Conservation (phyloP, 2,329 filamentous ascomycete genomes). For the Incumbomyces delicatus region DNA sequence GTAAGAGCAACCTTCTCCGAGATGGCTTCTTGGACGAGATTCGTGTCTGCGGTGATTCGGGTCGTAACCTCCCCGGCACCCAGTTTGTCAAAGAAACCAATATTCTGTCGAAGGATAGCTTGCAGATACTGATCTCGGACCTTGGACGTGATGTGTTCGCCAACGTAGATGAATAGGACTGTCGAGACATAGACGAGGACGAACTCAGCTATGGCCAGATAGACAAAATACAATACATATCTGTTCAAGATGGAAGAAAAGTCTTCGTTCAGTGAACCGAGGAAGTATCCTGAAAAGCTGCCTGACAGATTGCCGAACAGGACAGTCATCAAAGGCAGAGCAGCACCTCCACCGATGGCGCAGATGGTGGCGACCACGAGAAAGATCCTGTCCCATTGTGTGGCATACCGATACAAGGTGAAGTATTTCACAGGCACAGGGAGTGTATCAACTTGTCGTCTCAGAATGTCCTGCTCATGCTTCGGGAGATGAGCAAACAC, state of each 20-base stretch:
- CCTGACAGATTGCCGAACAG: conserved; percentile 69
- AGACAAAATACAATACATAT: conserved; percentile 73
- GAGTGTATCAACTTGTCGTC: conserved; percentile 57
- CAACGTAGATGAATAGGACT: conserved; percentile 80
- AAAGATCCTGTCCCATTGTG: conserved; percentile 54
- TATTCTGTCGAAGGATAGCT: conserved; percentile 78
- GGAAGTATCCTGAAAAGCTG: conserved; percentile 58
- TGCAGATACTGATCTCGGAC: conserved; percentile 75
- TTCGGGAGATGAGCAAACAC: conserved; percentile 54
- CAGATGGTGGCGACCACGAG: conserved; percentile 52
- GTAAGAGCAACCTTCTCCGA: conserved; percentile 80
- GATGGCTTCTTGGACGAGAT: conserved; percentile 85
- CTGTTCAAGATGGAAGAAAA: conserved; percentile 53
- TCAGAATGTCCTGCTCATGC: conserved; percentile 57
- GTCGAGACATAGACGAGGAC: conserved; percentile 68
- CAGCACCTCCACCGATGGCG: conserved; percentile 63
- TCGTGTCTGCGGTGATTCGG: conserved; percentile 87
- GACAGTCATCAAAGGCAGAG: conserved; percentile 67
- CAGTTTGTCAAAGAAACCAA: conserved; percentile 86
- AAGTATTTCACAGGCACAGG: conserved; percentile 54
- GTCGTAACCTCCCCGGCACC: conserved; percentile 91
- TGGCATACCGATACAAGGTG: conserved; percentile 62
- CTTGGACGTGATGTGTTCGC: conserved; percentile 68
- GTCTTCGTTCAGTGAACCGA: conserved; percentile 34
- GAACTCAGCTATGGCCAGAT: conserved; percentile 74